Conservation (phyloP, 352 stramenopile species). For the Globisporangium lucens region DNA sequence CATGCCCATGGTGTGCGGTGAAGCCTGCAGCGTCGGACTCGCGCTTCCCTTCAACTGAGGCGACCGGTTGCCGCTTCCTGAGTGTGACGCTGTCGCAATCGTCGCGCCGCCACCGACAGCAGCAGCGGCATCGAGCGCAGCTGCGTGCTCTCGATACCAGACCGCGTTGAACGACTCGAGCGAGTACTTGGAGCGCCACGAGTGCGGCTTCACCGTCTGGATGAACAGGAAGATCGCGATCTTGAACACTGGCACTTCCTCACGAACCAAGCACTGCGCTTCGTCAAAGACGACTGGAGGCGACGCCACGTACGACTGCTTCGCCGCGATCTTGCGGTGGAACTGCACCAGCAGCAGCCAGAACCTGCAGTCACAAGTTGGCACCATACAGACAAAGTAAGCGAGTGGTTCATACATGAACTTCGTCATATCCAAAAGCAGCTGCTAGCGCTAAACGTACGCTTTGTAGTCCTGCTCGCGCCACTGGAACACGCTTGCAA, state of each 20-base stretch:
- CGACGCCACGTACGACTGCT: slow-evolving; percentile 16
- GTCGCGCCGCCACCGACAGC: slow-evolving; percentile 23
- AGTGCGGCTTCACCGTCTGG: slow-evolving; percentile 77
- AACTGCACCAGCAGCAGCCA: slow-evolving; percentile 80
- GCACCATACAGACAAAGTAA: slow-evolving; percentile 2
- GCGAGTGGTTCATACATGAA: background rate
- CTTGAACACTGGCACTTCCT: slow-evolving; percentile 72
- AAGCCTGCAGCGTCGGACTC: slow-evolving; percentile 62
- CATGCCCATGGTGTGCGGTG: slow-evolving; percentile 74
- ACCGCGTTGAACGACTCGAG: slow-evolving; percentile 77
- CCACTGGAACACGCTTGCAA: slow-evolving; percentile 68
- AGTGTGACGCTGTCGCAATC: slow-evolving; percentile 1
- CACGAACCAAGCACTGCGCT: slow-evolving; percentile 43
- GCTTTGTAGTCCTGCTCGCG: slow-evolving; percentile 76
- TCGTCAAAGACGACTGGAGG: slow-evolving; percentile 36
- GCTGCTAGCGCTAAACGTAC: slow-evolving; percentile 13
- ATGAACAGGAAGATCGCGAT: slow-evolving; percentile 78
- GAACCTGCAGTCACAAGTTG: slow-evolving; percentile 31
- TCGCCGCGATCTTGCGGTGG: slow-evolving; percentile 62
- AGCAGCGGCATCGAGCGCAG: slow-evolving; percentile 36
- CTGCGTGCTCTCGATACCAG: slow-evolving; percentile 70
- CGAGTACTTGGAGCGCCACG: slow-evolving; percentile 69
- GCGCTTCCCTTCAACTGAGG: slow-evolving; percentile 50
- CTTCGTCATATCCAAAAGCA: background rate
- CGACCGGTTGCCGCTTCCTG: slow-evolving; percentile 32